Conservation (phyloP, 2,329 filamentous ascomycete genomes). For the Lithohypha guttulata region DNA sequence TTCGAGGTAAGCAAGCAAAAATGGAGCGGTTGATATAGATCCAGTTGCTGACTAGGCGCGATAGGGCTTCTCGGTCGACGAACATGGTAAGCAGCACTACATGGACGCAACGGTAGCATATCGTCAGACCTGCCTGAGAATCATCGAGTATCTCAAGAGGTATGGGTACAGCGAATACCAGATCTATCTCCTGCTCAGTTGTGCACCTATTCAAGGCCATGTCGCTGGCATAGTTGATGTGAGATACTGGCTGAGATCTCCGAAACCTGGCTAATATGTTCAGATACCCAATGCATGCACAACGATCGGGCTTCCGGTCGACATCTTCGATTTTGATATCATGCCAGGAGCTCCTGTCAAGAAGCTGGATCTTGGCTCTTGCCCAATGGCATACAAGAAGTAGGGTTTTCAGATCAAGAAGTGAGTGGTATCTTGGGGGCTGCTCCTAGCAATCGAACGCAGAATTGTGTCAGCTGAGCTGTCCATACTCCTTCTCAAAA, state of each 20-base stretch:
- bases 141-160: conserved; percentile 67
- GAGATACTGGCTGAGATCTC: conserved; percentile 15
- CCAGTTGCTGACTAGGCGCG: neutral
- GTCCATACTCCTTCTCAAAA: conserved; percentile 6
- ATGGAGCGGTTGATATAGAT: neutral
- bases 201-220: conserved; percentile 78
- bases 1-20: conserved; percentile 45
- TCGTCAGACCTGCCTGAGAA: conserved; percentile 64
- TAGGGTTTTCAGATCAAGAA: no score
- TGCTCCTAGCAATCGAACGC: no score
- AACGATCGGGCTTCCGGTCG: conserved; percentile 76
- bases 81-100: conserved; percentile 80
- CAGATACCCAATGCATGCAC: conserved; percentile 79
- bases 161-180: conserved; percentile 66
- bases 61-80: conserved; percentile 71
- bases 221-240: conserved; percentile 77
- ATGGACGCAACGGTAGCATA: conserved; percentile 81
- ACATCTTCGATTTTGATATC: conserved; percentile 93
- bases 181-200: conserved; percentile 73
- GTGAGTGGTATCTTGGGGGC: no score
- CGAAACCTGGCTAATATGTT: conserved; percentile 1
- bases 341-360: conserved; percentile 47
- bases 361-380: conserved; percentile 58
- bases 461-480: no score
- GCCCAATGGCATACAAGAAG: conserved; percentile 37